Evolutionary conservation across 148 eudicot species (phyloP).

Genomic region (Rhododendron kiyosumense): DNA sequence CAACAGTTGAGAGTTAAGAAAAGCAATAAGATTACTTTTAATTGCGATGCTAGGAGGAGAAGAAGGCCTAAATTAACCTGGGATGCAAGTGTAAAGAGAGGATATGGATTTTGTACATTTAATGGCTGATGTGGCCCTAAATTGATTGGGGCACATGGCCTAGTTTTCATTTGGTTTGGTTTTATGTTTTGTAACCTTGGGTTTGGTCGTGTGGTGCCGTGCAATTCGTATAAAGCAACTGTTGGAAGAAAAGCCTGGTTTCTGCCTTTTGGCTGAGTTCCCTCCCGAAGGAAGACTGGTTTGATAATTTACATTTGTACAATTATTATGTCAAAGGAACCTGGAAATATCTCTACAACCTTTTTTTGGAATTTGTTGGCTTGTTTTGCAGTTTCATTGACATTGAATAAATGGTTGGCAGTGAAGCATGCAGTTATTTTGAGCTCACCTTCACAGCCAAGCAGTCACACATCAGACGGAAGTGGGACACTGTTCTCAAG

Average conservation of each 20-base stretch:
- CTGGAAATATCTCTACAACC: not conserved
- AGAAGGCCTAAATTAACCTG: no score
- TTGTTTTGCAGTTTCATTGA: slow-evolving; percentile 30
- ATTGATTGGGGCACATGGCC: no score
- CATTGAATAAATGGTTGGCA: slow-evolving; percentile 34
- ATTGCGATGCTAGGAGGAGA: no score
- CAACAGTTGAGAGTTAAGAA: no score
- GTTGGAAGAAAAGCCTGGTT: slow-evolving; percentile 40
- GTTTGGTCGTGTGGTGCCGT: slow-evolving; percentile 17
- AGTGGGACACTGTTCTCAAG: slow-evolving; percentile 23
- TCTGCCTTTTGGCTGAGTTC: slow-evolving; percentile 47
- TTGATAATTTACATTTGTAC: not conserved
- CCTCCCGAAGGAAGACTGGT: slow-evolving; percentile 46
- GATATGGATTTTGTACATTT: no score
- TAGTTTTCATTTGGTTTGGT: no score
- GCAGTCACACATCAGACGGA: slow-evolving; percentile 38
- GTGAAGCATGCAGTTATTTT: slow-evolving; percentile 29
- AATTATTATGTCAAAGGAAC: not conserved
- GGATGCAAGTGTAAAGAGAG: no score
- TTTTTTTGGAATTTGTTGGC: not conserved
- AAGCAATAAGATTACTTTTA: no score
- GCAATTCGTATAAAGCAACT: slow-evolving; percentile 34
- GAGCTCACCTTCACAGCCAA: slow-evolving; percentile 30
- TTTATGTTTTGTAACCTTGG: not conserved
- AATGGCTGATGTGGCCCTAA: no score